These are phyloP conservation scores for Leptographium lundbergii DNA, from an alignment of 2,329 filamentous ascomycete genomes.

Conservation along the genomic window DNA sequence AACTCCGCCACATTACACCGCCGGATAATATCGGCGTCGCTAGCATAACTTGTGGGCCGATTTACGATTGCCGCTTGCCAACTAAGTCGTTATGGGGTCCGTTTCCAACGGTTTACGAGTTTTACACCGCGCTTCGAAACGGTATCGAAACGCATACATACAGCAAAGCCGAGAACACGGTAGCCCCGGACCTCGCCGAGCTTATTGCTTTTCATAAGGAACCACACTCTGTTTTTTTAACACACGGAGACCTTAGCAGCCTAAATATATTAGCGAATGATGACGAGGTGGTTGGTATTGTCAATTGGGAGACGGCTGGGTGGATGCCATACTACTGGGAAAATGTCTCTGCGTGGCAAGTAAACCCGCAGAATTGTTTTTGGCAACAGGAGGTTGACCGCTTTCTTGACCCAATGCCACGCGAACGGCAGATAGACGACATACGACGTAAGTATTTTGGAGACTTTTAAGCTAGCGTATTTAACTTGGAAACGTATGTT, in stretches of 20 bases:
- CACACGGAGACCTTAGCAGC: conserved; percentile 44
- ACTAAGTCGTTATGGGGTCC: background rate
- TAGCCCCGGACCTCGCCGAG: background rate
- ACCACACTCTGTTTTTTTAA: conserved; percentile 23
- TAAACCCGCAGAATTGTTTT: background rate
- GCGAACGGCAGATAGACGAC: background rate
- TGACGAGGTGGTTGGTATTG: conserved; percentile 26
- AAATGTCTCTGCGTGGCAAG: conserved; percentile 10
- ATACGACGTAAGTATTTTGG: background rate
- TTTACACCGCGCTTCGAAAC: conserved; percentile 1
- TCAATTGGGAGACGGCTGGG: conserved; percentile 34
- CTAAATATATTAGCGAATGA: conserved; percentile 29
- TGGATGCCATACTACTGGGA: conserved; percentile 33
- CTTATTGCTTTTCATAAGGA: background rate
- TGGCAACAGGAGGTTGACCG: background rate
- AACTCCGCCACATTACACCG: background rate
- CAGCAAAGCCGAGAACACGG: too few species aligned
- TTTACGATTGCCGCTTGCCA: background rate
- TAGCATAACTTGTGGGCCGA: background rate
- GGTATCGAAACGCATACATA: background rate
- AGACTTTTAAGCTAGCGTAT: background rate
- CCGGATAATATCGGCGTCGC: background rate
- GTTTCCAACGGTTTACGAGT: background rate
- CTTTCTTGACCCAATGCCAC: background rate
- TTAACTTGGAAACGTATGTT: background rate